A percentile compares a stretch with the other conserved stretches of the same genome.
phyloP scores from a whole-genome alignment of 768 basidiomycete genomes.

The Tricholoma bakamatsutake region DNA sequence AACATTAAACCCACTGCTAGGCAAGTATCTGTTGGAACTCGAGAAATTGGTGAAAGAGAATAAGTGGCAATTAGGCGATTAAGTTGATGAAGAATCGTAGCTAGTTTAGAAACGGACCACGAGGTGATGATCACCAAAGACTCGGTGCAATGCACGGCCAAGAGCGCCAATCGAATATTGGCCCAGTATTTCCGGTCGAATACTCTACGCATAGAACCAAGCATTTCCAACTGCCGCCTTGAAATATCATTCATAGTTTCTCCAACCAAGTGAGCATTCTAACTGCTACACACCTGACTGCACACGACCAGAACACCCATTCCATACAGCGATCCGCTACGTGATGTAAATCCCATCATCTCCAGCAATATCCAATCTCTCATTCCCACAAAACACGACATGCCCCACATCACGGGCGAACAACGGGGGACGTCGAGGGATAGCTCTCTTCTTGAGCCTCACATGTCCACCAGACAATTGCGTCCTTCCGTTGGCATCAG shows the following conservation, averaged over 20 bases:
- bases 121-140: background rate
- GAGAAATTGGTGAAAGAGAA: conserved; percentile 82
- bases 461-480: background rate
- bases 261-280: too few species aligned
- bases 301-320: too few species aligned
- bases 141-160: background rate
- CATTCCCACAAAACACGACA: conserved; percentile 61
- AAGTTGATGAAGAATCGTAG: background rate
- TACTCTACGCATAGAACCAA: background rate
- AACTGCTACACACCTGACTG: too few species aligned
- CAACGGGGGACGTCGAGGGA: conserved; percentile 46
- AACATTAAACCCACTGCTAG: conserved; percentile 26
- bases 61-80: conserved; percentile 60
- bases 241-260: background rate
- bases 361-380: conserved; percentile 27
- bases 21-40: conserved; percentile 76
- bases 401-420: conserved; percentile 63
- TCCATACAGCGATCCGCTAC: conserved; percentile 3
- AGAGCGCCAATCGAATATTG: too few species aligned
- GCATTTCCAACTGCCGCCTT: background rate
- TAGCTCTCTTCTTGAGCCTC: conserved; percentile 14
- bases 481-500: background rate
- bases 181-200: too few species aligned
- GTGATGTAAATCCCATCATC: conserved; percentile 25
- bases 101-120: too few species aligned